Base-by-base conservation (phyloP, 148 eudicot genomes). In the Silene latifolia region DNA sequence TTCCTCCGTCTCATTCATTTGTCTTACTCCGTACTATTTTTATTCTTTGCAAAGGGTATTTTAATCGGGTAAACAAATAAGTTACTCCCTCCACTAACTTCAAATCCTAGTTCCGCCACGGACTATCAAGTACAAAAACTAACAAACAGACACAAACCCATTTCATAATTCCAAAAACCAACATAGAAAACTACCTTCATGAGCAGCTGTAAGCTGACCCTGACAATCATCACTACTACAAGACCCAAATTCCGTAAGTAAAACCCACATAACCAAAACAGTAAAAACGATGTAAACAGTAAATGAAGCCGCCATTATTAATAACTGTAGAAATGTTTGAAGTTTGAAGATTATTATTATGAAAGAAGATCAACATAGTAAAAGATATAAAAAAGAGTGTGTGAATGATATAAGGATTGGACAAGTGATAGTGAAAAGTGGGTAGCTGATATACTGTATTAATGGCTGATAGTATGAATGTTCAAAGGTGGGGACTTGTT, bases 121-220 rank as follows among this genome's bases (percentile, higher is more conserved):
- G 29, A 27, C 29, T 1, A 27, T 27, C 29, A 3, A 27, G 3
- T 27, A 27, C 29, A 27, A 32, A 32, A 32, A 32, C 35, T 32
- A 32, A 32, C 35, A 25, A 62, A 13, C 10, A 12, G 24, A 46
- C 39, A 64, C 23, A 73, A 73, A 60, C 65, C 66, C 75, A 72
- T 7, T n/a, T 5, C 4, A 20, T 7, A 5, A 20, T 4, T 6
- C 29, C 2, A 54, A 4, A 27, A 25, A 17, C 35, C 51, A 35
- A 21, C 8, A 27, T 1, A 29, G 14, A 56, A 24, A 69, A 71
- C 74, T 78, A 72, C 80, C 80, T 78, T 78, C 80, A 72, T 57
- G 5, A 39, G 80, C 23, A 14, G 80, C 65, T 0, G 76, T 78
- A 5, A 7, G 13, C 29, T 54, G 67, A 46, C 80, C 8, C 29